These are phyloP conservation scores for Lachnellula cervina DNA, from an alignment of 2,329 filamentous ascomycete species.

Conservation along the genomic window DNA sequence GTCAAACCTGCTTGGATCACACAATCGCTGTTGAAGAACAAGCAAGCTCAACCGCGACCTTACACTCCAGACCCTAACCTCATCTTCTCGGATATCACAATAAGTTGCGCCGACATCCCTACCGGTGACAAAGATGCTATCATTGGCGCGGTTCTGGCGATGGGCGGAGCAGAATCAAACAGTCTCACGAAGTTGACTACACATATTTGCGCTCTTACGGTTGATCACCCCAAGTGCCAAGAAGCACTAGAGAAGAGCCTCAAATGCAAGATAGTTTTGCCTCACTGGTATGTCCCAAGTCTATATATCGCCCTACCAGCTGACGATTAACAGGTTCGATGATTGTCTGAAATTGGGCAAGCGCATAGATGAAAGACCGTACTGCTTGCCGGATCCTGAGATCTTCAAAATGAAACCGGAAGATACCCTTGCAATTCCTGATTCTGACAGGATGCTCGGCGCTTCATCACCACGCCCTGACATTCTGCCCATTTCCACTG, in stretches of 20 bases:
- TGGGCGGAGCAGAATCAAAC: conserved; percentile 77
- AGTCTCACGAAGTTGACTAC: conserved; percentile 71
- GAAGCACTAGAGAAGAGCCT: conserved; percentile 59
- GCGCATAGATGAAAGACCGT: conserved; percentile 83
- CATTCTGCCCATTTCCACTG: conserved; percentile 37
- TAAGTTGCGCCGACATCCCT: conserved; percentile 81
- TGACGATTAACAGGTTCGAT: conserved; percentile 68
- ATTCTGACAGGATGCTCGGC: conserved; percentile 59
- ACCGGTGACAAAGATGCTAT: conserved; percentile 87
- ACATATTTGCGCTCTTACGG: conserved; percentile 78
- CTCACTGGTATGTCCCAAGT: conserved; percentile 65
- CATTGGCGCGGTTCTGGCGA: conserved; percentile 78
- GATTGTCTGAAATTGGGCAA: conserved; percentile 92
- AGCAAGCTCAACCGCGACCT: conserved; percentile 71
- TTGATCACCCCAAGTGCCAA: conserved; percentile 68
- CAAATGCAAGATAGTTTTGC: conserved; percentile 78
- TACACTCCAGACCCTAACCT: conserved; percentile 88
- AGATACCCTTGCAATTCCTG: conserved; percentile 51
- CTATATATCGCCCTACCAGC: conserved; percentile 3
- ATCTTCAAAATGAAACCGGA: conserved; percentile 60
- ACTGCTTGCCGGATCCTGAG: conserved; percentile 79
- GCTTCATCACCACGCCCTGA: conserved; percentile 53
- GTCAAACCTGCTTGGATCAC: conserved; percentile 79
- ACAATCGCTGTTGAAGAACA: conserved; percentile 62
- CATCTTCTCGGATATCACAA: conserved; percentile 79